Percentiles rank a stretch among this genome's conserved stretches.
These are phyloP conservation scores for Begonia masoniana DNA, from an alignment of 306 rosid genomes.

Conservation along the genomic window DNA sequence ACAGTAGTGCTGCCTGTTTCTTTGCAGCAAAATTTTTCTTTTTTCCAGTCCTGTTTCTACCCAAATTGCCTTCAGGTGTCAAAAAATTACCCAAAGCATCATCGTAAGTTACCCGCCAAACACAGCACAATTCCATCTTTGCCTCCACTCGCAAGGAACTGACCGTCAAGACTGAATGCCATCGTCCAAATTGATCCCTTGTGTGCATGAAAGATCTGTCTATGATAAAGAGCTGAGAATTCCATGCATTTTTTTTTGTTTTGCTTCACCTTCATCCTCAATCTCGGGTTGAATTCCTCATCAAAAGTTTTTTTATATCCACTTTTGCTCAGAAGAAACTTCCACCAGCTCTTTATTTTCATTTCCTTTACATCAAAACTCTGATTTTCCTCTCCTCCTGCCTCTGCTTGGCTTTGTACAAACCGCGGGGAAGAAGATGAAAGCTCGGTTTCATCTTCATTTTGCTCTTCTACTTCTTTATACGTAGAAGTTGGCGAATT, in stretches of 20 bases:
- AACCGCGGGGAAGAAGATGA: neutral
- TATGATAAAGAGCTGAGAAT: constrained; percentile 43
- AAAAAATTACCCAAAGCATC: constrained; percentile 29
- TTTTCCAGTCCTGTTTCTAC: constrained; percentile 19
- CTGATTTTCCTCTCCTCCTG: constrained; percentile 14
- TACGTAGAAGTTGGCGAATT: neutral
- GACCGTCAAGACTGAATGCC: constrained; percentile 79
- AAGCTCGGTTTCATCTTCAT: constrained; percentile 5
- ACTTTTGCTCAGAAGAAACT: constrained; percentile 21
- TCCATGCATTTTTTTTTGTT: constrained; percentile 54
- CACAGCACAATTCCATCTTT: constrained; percentile 80
- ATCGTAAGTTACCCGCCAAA: constrained; percentile 41
- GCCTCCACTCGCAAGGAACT: constrained; percentile 81
- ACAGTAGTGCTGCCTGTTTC: constrained; percentile 21
- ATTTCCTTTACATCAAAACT: constrained; percentile 14
- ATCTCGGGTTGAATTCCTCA: no score
- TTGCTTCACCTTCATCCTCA: constrained; percentile 28
- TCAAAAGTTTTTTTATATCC: constrained; percentile 7
- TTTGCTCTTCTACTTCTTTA: constrained; percentile 11
- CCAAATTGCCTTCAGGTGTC: constrained; percentile 17
- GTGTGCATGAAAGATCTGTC: constrained; percentile 74
- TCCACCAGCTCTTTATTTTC: constrained; percentile 52
- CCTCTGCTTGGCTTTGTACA: constrained; percentile 11
- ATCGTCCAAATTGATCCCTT: constrained; percentile 66
- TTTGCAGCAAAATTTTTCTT: constrained; percentile 24